Evolutionary conservation across 345 rosid genomes (phyloP).

Genomic region (Aethionema arabicum): DNA sequence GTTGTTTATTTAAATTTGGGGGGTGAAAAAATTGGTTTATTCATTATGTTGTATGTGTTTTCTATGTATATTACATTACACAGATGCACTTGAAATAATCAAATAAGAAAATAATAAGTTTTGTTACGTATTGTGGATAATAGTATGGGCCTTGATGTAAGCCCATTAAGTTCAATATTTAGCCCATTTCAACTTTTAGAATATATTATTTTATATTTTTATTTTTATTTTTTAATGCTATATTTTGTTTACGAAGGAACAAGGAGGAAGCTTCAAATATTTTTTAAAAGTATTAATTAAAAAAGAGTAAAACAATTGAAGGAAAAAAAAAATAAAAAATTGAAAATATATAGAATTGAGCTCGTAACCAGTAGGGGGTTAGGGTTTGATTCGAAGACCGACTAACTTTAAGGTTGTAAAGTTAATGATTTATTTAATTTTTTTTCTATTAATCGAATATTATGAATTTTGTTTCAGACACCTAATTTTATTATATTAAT

Average conservation of each 20-base stretch:
- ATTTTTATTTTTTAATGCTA: too few species aligned
- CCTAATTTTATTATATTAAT: background rate
- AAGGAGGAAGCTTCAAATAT: background rate
- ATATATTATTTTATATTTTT: too few species aligned
- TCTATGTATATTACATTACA: slow-evolving; percentile 15
- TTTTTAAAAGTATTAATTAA: background rate
- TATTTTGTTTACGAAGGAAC: background rate
- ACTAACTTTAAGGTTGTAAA: slow-evolving; percentile 36
- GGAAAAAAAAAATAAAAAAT: background rate
- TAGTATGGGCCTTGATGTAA: slow-evolving; percentile 10
- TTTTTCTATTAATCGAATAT: slow-evolving; percentile 5
- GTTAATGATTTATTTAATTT: too few species aligned
- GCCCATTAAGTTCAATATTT: background rate
- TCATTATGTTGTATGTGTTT: slow-evolving; percentile 24
- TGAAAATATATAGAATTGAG: background rate
- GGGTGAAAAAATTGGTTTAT: slow-evolving; percentile 29
- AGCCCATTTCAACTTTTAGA: too few species aligned
- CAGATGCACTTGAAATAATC: slow-evolving; percentile 6
- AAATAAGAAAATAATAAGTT: slow-evolving; percentile 3
- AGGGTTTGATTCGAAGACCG: slow-evolving; percentile 25
- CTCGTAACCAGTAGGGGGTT: slow-evolving; percentile 21
- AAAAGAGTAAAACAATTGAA: background rate
- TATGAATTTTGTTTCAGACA: slow-evolving; percentile 15
- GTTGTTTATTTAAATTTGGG: slow-evolving; percentile 21
- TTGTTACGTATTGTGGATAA: background rate